These are phyloP conservation scores for Usnea hakonensis DNA, from an alignment of 495 filamentous ascomycete species.

Conservation along the genomic window DNA sequence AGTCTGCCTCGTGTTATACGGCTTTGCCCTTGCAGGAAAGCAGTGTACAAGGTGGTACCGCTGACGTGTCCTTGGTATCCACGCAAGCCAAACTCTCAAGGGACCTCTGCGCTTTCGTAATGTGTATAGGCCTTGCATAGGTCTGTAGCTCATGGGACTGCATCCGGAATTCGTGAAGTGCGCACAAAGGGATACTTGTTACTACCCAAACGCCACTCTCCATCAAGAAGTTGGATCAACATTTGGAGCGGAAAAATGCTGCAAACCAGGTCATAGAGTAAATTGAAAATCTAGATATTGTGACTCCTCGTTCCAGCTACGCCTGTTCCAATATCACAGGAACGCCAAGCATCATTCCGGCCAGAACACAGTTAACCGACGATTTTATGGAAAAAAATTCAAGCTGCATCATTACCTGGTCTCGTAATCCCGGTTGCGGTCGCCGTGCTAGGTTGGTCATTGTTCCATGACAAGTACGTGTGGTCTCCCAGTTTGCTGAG, in stretches of 20 bases:
- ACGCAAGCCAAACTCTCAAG: neutral
- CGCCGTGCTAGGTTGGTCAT: slow-evolving; percentile 60
- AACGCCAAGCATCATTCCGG: slow-evolving; percentile 2
- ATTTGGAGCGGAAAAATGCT: neutral
- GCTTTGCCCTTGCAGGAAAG: neutral
- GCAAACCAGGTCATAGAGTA: too few species aligned
- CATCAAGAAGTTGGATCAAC: neutral
- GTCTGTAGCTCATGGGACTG: neutral
- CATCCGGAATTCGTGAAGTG: neutral
- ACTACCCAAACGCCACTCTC: neutral
- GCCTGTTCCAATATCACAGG: neutral
- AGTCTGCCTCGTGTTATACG: neutral
- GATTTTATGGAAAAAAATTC: neutral
- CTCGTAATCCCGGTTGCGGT: slow-evolving; percentile 44
- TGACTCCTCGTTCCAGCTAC: neutral
- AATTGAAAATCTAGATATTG: neutral
- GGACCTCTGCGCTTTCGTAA: neutral
- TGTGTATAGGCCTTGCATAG: neutral
- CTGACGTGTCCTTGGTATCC: neutral
- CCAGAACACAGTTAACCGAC: neutral
- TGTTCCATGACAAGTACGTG: slow-evolving; percentile 96
- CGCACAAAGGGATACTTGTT: slow-evolving; percentile 6
- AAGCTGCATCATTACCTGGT: slow-evolving; percentile 25
- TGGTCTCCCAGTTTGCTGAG: slow-evolving; percentile 91
- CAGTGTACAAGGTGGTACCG: neutral